A percentile compares a stretch with the other conserved stretches of the same genome.
Evolutionary conservation across 2,329 filamentous ascomycete genomes (phyloP).

Genomic region (Colletotrichum aenigma): DNA sequence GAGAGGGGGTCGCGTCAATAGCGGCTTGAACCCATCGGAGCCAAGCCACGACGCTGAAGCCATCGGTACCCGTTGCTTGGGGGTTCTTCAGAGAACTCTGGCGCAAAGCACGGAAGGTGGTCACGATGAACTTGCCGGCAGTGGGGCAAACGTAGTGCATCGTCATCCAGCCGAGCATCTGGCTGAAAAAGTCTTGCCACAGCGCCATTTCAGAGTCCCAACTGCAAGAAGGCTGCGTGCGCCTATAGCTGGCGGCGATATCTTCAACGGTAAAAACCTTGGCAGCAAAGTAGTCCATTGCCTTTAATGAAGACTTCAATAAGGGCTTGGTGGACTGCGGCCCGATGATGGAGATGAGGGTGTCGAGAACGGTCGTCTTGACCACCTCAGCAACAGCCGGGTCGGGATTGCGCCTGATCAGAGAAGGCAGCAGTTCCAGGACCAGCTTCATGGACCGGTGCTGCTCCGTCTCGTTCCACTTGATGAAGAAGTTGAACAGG

Average conservation of each 20-base stretch:
- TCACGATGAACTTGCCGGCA: constrained; percentile 65
- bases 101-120: constrained; percentile 55
- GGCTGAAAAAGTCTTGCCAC: constrained; percentile 57
- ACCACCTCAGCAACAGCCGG: constrained; percentile 37
- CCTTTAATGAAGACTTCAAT: constrained; percentile 73
- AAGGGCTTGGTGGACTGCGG: constrained; percentile 65
- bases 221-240: constrained; percentile 29
- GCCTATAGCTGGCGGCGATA: constrained; percentile 46
- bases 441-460: constrained; percentile 68
- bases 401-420: constrained; percentile 55
- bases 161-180: constrained; percentile 60
- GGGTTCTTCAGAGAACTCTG: constrained; percentile 27
- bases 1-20: constrained; percentile 50
- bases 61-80: constrained; percentile 18
- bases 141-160: constrained; percentile 62
- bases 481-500: constrained; percentile 67
- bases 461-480: constrained; percentile 71
- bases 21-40: constrained; percentile 60
- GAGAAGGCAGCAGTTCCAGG: constrained; percentile 59
- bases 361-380: constrained; percentile 52
- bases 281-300: constrained; percentile 67
- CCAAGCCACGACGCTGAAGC: constrained; percentile 51
- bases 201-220: constrained; percentile 26
- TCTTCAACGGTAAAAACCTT: constrained; percentile 61
- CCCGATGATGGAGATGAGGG: constrained; percentile 62